These are phyloP conservation scores for Magnaporthiopsis rhizophila DNA, from an alignment of 2,329 filamentous ascomycete species.

Conservation along the genomic window DNA sequence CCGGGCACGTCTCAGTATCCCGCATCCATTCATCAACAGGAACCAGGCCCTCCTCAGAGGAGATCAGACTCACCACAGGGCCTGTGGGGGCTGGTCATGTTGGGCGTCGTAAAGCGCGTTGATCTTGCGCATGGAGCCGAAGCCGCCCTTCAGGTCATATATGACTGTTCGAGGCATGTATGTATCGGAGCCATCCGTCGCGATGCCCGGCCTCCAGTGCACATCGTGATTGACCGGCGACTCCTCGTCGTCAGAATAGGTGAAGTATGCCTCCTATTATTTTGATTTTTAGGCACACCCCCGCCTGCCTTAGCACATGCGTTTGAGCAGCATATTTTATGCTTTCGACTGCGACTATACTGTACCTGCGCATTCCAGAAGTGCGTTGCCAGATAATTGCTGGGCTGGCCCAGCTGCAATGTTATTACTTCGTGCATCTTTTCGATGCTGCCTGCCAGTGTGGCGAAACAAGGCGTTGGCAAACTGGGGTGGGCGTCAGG, in stretches of 20 bases:
- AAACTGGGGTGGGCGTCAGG: background rate
- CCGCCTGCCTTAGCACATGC: background rate
- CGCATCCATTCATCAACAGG: background rate
- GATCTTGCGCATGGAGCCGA: conserved; percentile 78
- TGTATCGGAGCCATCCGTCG: conserved; percentile 78
- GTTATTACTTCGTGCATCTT: conserved; percentile 92
- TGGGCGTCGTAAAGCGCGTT: conserved; percentile 74
- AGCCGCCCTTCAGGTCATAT: conserved; percentile 91
- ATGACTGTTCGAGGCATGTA: conserved; percentile 87
- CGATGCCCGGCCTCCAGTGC: conserved; percentile 79
- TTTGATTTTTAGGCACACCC: background rate
- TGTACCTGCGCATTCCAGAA: conserved; percentile 91
- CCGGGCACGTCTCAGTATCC: conserved; percentile 28
- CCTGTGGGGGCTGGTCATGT: conserved; percentile 19
- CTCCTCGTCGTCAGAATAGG: conserved; percentile 62
- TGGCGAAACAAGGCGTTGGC: background rate
- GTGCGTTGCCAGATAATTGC: conserved; percentile 89
- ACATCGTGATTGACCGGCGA: conserved; percentile 73
- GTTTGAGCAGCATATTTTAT: background rate
- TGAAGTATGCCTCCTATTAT: conserved; percentile 88
- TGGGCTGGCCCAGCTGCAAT: conserved; percentile 83
- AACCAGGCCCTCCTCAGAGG: background rate
- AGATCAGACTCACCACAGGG: conserved; percentile 29
- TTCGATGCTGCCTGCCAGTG: background rate
- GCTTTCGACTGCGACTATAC: background rate